A percentile compares a stretch with the other conserved stretches of the same genome.
Conservation (phyloP, 345 rosid genomes). For the Populus euphratica region DNA sequence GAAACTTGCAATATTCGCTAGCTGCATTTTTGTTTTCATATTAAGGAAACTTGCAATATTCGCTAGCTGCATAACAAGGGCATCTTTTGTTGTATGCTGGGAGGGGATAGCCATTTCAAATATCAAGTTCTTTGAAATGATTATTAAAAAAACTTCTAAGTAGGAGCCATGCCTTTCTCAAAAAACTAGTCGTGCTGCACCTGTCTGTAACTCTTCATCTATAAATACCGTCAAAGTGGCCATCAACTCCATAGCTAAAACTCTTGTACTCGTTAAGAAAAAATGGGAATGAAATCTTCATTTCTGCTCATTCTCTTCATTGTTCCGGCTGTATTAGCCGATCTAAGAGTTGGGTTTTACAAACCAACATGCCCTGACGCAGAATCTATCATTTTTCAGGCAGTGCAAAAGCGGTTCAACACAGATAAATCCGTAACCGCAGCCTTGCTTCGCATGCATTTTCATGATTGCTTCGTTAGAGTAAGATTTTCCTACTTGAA, state of each 20-base stretch:
- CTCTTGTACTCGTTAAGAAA: not conserved
- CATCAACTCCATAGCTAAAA: not conserved
- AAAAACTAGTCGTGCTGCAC: too few species aligned
- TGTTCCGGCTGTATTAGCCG: conserved; percentile 40
- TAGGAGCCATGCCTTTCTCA: too few species aligned
- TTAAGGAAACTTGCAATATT: too few species aligned
- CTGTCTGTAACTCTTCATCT: too few species aligned
- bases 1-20: too few species aligned
- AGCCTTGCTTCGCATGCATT: conserved; percentile 83
- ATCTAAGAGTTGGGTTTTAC: conserved; percentile 56
- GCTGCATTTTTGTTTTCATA: too few species aligned
- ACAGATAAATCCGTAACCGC: conserved; percentile 47
- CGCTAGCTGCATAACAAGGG: not conserved
- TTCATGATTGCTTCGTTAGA: conserved; percentile 73
- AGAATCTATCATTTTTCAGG: conserved; percentile 44
- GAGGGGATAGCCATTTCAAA: not conserved
- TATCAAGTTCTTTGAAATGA: not conserved
- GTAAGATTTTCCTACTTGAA: conserved; percentile 27
- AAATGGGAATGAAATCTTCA: conserved; percentile 7
- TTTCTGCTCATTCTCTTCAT: conserved; percentile 22
- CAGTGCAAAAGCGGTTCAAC: conserved; percentile 38
- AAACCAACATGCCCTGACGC: conserved; percentile 54
- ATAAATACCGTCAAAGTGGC: not conserved
- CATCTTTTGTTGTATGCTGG: not conserved
- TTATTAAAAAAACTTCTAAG: too few species aligned